Conservation (phyloP, 2,329 filamentous ascomycete species). For the Claviceps capensis region DNA sequence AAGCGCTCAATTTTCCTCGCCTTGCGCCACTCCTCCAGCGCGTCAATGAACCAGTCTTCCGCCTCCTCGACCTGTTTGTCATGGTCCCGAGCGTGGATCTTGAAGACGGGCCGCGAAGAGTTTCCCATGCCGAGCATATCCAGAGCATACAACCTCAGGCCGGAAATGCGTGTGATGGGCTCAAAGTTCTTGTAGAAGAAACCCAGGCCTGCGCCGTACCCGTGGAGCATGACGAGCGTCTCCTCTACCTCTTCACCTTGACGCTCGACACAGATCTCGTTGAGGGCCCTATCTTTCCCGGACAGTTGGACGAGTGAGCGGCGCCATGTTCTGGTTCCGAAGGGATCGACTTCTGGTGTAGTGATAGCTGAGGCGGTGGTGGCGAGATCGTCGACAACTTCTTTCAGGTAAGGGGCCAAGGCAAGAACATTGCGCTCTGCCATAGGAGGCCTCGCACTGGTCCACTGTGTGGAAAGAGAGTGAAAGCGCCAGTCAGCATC, state of each 20-base stretch:
- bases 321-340: constrained; percentile 74
- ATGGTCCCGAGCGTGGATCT: constrained; percentile 67
- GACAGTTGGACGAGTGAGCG: constrained; percentile 72
- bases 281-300: constrained; percentile 76
- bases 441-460: constrained; percentile 62
- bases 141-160: constrained; percentile 86
- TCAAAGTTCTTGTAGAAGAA: constrained; percentile 99
- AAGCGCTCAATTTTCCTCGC: constrained; percentile 83
- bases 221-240: constrained; percentile 89
- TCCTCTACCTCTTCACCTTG: constrained; percentile 67
- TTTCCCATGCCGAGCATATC: constrained; percentile 94
- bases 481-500: background rate
- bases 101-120: constrained; percentile 71
- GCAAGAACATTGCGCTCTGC: constrained; percentile 83
- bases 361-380: constrained; percentile 18
- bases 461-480: constrained; percentile 49
- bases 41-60: constrained; percentile 91
- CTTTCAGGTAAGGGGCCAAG: constrained; percentile 69
- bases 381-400: constrained; percentile 56
- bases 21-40: constrained; percentile 88
- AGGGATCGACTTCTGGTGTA: constrained; percentile 47
- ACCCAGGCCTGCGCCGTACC: constrained; percentile 87
- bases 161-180: constrained; percentile 59
- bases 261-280: constrained; percentile 85
- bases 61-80: constrained; percentile 75